These are phyloP conservation scores for Pelargonium citronellum DNA, from an alignment of 441 rosid species.

Conservation along the genomic window DNA sequence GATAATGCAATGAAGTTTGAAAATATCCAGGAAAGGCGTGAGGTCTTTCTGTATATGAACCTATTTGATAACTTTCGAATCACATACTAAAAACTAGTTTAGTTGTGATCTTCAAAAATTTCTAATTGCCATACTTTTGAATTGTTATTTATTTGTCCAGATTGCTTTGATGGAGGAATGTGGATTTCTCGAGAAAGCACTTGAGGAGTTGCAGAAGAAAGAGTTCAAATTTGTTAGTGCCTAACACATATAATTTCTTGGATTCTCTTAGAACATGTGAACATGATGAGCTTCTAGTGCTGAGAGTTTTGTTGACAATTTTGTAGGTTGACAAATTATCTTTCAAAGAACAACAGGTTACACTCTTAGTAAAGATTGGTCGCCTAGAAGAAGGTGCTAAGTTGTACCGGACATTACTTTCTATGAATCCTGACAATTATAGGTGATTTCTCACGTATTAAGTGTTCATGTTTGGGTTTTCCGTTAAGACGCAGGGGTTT, in stretches of 20 bases:
- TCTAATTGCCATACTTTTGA: slow-evolving; percentile 12
- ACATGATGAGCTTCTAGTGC: slow-evolving; percentile 15
- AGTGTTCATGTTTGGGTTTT: slow-evolving; percentile 9
- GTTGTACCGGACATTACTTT: slow-evolving; percentile 66
- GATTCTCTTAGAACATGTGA: not conserved
- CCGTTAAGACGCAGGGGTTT: not conserved
- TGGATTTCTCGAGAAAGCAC: slow-evolving; percentile 58
- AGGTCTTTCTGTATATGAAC: not conserved
- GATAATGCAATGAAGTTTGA: not conserved
- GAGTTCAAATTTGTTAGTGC: slow-evolving; percentile 68
- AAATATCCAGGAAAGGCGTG: not conserved
- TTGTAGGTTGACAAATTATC: slow-evolving; percentile 81
- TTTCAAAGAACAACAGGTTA: slow-evolving; percentile 82
- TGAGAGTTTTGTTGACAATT: slow-evolving; percentile 19
- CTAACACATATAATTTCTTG: slow-evolving; percentile 6
- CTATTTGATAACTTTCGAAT: not conserved
- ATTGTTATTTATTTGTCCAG: slow-evolving; percentile 31
- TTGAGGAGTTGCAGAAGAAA: slow-evolving; percentile 73
- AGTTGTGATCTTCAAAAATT: not conserved
- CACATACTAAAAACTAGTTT: not conserved
- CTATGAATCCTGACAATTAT: slow-evolving; percentile 96
- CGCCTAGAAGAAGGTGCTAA: slow-evolving; percentile 70
- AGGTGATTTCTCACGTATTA: slow-evolving; percentile 40
- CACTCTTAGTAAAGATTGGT: slow-evolving; percentile 72
- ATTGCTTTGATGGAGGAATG: slow-evolving; percentile 88